Evolutionary conservation across 2,329 filamentous ascomycete genomes (phyloP).

Genomic region (Huntiella omanensis): DNA sequence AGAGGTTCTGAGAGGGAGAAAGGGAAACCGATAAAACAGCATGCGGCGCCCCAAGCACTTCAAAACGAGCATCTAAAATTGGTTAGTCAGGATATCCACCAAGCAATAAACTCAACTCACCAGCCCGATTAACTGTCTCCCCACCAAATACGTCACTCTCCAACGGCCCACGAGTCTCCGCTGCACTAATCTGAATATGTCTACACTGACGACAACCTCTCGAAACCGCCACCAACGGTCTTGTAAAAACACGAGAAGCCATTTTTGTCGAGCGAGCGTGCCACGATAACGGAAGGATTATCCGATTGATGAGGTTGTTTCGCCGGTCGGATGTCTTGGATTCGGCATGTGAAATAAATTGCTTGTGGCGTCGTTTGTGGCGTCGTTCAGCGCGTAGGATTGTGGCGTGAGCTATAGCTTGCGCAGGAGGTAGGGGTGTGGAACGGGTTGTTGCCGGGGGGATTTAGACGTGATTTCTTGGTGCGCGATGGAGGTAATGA

Average conservation of each 20-base stretch:
- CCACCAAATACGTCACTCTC: conserved; percentile 40
- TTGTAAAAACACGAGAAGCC: conserved; percentile 1
- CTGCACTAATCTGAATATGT: conserved; percentile 42
- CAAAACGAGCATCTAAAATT: conserved; percentile 68
- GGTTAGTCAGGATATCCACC: not conserved
- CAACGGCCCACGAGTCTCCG: conserved; percentile 38
- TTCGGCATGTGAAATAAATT: too few species aligned
- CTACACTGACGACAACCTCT: conserved; percentile 33
- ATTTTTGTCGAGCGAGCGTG: too few species aligned
- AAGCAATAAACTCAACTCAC: conserved; percentile 18
- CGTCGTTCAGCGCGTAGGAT: too few species aligned
- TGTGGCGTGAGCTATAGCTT: too few species aligned
- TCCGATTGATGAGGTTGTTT: too few species aligned
- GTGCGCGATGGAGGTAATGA: not conserved
- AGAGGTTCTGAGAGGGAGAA: conserved; percentile 82
- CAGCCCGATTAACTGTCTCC: conserved; percentile 26
- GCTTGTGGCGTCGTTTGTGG: too few species aligned
- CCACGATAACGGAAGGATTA: too few species aligned
- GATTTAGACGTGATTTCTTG: not conserved
- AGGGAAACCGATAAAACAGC: conserved; percentile 86
- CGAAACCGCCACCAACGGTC: not conserved
- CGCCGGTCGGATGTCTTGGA: too few species aligned
- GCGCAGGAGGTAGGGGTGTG: too few species aligned
- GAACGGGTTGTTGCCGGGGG: too few species aligned
- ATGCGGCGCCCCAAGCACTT: conserved; percentile 79